Evolutionary conservation across 352 stramenopile genomes (phyloP).

Genomic region (Globisporangium recalcitrans): DNA sequence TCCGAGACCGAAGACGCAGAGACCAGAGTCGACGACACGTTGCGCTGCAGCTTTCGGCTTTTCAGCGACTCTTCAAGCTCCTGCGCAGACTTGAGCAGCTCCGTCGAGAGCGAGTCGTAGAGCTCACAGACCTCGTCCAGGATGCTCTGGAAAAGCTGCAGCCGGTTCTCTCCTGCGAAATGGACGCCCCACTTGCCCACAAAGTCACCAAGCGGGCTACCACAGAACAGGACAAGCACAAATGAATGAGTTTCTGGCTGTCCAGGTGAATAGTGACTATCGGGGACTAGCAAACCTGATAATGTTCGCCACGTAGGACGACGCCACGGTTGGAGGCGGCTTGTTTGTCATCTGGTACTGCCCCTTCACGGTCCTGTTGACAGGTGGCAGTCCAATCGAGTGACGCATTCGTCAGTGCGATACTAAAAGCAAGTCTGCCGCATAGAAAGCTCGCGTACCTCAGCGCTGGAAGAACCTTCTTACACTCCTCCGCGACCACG

Average conservation of each 20-base stretch:
- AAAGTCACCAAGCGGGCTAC: constrained; percentile 64
- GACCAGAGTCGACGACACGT: constrained; percentile 19
- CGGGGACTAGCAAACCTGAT: constrained; percentile 30
- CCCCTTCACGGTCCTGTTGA: constrained; percentile 70
- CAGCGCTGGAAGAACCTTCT: constrained; percentile 81
- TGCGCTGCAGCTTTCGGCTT: constrained; percentile 77
- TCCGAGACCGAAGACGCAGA: constrained; percentile 46
- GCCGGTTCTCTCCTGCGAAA: constrained; percentile 33
- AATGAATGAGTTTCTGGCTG: background rate
- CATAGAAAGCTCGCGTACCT: constrained; percentile 30
- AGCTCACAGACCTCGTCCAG: constrained; percentile 50
- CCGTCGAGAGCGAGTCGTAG: constrained; percentile 61
- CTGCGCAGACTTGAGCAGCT: constrained; percentile 68
- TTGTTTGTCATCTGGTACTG: constrained; percentile 91
- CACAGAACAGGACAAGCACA: background rate
- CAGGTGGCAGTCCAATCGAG: no score
- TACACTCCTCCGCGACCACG: constrained; percentile 72
- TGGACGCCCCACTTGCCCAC: constrained; percentile 66
- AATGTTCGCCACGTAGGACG: constrained; percentile 76
- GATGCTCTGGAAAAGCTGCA: constrained; percentile 49
- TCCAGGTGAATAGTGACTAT: background rate
- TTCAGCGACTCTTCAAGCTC: constrained; percentile 87
- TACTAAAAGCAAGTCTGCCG: no score
- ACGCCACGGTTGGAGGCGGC: constrained; percentile 53
- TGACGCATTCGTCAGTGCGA: background rate